phyloP scores from a whole-genome alignment of 169 alveolate genomes.

The Eimeria tenella region DNA sequence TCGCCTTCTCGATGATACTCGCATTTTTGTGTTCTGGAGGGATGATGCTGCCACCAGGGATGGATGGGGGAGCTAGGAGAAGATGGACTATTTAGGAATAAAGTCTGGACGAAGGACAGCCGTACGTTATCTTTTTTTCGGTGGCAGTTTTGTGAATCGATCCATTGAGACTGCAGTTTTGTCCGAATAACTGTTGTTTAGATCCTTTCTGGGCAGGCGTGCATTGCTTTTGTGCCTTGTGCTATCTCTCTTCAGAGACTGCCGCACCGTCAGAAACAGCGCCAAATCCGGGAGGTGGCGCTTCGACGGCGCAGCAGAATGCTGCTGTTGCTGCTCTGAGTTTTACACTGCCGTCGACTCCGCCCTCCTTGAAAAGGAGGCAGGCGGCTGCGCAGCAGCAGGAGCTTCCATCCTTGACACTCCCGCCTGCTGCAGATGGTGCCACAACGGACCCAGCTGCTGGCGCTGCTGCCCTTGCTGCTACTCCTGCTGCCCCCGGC shows the following conservation, averaged over 20 bases:
- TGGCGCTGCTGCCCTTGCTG: conserved; percentile 32
- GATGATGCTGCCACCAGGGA: conserved; percentile 20
- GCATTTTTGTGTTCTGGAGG: background rate
- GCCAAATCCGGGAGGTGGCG: conserved; percentile 24
- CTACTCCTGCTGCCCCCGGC: conserved; percentile 41
- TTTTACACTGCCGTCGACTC: conserved; percentile 76
- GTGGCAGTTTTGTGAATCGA: too few species aligned
- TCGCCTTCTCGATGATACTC: background rate
- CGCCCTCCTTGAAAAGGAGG: conserved; percentile 71
- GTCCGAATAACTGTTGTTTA: background rate
- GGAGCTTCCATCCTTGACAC: conserved; percentile 37
- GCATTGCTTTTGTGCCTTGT: background rate
- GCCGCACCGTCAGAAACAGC: conserved; percentile 61
- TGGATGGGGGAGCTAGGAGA: conserved; percentile 75
- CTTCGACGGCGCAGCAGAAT: conserved; percentile 50
- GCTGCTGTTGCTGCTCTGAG: conserved; percentile 79
- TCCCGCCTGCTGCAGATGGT: conserved; percentile 57
- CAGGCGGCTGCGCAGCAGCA: conserved; percentile 69
- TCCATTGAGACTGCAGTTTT: background rate
- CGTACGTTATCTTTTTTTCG: background rate
- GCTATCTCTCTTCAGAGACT: conserved; percentile 42
- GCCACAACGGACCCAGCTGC: conserved; percentile 9
- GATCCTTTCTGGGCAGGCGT: background rate
- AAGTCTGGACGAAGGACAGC: conserved; percentile 70
- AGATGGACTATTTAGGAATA: conserved; percentile 73